phyloP scores from a whole-genome alignment of 2,329 filamentous ascomycete genomes.

The Ophiocordyceps camponoti-saundersi region DNA sequence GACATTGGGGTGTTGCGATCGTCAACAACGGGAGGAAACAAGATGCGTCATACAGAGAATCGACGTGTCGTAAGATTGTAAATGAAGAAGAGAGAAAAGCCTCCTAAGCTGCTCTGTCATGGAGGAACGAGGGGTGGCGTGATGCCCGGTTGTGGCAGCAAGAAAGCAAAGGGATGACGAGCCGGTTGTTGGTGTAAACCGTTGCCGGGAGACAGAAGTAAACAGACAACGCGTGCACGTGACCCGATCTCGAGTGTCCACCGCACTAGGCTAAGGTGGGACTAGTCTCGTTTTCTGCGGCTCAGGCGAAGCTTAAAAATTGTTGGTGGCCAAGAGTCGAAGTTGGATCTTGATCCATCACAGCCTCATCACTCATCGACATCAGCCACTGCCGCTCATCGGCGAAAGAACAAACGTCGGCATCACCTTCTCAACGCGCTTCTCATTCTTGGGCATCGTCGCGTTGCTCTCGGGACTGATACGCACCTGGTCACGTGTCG shows the following conservation, averaged over 20 bases:
- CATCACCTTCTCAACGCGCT: background rate
- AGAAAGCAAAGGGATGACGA: background rate
- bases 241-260: constrained; percentile 1
- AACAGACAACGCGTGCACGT: constrained; percentile 10
- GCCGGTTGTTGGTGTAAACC: background rate
- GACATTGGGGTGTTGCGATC: constrained; percentile 13
- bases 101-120: constrained; percentile 2
- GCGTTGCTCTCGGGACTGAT: background rate
- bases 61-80: constrained; percentile 1
- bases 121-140: constrained; percentile 9
- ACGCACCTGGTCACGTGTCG: background rate
- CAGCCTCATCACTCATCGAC: background rate
- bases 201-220: constrained; percentile 14
- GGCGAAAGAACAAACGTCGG: background rate
- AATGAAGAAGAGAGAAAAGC: background rate
- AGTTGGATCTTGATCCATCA: background rate
- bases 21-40: constrained; percentile 3
- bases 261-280: background rate
- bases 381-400: background rate
- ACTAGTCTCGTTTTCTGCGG: background rate
- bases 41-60: constrained; percentile 1
- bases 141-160: background rate
- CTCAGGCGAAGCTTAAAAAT: constrained; percentile 1
- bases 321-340: background rate
- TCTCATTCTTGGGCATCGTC: background rate